Conservation (phyloP, 306 rosid species). For the Luffa acutangula region DNA sequence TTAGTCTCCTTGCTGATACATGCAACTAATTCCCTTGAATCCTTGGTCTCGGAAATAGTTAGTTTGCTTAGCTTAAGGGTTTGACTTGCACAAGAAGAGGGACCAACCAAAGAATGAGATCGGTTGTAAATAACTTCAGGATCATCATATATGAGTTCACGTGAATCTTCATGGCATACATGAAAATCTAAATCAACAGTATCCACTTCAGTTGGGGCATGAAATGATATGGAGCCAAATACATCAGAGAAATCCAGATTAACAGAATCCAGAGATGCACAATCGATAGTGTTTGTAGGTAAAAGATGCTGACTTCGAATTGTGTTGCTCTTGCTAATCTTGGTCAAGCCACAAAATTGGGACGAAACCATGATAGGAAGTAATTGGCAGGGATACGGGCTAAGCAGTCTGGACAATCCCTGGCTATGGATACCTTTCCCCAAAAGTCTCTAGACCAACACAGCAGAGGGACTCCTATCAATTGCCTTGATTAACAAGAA, state of each 20-base stretch:
- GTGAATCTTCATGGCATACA: slow-evolving; percentile 30
- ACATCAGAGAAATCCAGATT: slow-evolving; percentile 87
- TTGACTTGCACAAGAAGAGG: slow-evolving; percentile 66
- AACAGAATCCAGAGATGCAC: slow-evolving; percentile 36
- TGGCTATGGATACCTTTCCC: slow-evolving; percentile 22
- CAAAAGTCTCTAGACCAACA: slow-evolving; percentile 18
- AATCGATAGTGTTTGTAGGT: slow-evolving; percentile 32
- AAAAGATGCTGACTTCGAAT: slow-evolving; percentile 35
- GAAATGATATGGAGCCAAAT: slow-evolving; percentile 68
- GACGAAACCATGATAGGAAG: slow-evolving; percentile 65
- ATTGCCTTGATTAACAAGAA: slow-evolving; percentile 68
- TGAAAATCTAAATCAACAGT: not conserved
- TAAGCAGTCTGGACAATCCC: slow-evolving; percentile 21
- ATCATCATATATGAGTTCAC: slow-evolving; percentile 56
- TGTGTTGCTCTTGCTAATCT: slow-evolving; percentile 21
- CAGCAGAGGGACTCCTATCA: slow-evolving; percentile 74
- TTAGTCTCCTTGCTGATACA: slow-evolving; percentile 18
- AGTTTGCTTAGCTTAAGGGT: slow-evolving; percentile 71
- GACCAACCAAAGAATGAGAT: slow-evolving; percentile 92
- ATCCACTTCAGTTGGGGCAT: slow-evolving; percentile 35
- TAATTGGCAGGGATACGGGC: slow-evolving; percentile 18
- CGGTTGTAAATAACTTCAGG: slow-evolving; percentile 66
- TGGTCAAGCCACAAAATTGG: slow-evolving; percentile 45
- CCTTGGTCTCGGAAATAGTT: slow-evolving; percentile 48
- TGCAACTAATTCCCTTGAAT: slow-evolving; percentile 33